Evolutionary conservation across 768 basidiomycete genomes (phyloP), one percentile per base, ranked within the genome.

Genomic region (Rhodosporidiobolus sp.): DNA sequence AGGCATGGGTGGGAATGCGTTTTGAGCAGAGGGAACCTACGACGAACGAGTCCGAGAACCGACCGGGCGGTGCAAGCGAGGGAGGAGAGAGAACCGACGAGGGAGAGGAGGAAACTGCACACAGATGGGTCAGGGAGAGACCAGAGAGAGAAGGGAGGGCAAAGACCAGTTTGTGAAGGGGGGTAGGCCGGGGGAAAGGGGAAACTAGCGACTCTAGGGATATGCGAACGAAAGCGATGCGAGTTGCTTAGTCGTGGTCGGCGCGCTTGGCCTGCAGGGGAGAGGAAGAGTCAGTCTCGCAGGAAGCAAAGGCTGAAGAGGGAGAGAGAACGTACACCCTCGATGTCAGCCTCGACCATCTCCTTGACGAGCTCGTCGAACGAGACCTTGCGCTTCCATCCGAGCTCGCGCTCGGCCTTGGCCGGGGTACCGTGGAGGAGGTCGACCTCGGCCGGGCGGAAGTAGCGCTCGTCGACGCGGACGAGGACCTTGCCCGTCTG

Each of bases 321-420:
- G 24, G 34, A 53, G 53, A 22, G 12, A 38, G 35, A 17, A 72
- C 78, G 35, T 55, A 79, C 78, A 43, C 78, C 88, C 80, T 87
- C 85, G 77, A 94, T 81, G 79, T 94, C 92, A 17, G 89, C 86
- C 45, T 85, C 84, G 34, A 96, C 92, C 94, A 97, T 96, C 85
- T 97, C 92, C 77, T 86, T 85, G 53, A 97, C 91, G 72, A 98
- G 87, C 48, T 86, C 82, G 74, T 92, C 87, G 79, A 96, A 98
- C 76, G 86, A 84, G 67, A 92, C 88, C 76, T 88, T 84, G 71
- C 95, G 88, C 81, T 89, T 93, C 94, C 94, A 97, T 16, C 92
- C 91, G 55, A 98, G 88, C 54, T 87, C 54, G 56, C 85, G 86
- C 81, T 96, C 93, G 0, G 95, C 94, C 83, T 97, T 97, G 62